Evolutionary conservation across 1,139 yeast species (phyloP).

Genomic region (Oligophagozyma castellii): DNA sequence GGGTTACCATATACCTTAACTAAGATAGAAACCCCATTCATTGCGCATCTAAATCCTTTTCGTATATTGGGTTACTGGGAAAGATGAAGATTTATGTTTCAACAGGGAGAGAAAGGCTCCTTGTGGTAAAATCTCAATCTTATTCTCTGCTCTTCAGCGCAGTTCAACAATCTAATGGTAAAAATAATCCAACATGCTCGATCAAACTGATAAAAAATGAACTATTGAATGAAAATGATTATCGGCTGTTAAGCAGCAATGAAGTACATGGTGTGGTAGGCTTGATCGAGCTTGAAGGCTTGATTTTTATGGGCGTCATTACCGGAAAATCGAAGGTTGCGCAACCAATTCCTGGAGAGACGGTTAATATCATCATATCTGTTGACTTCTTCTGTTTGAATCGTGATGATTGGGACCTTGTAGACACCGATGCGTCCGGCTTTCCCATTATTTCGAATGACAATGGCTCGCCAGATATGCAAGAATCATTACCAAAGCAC

Average conservation of each 20-base stretch:
- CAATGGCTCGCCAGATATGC: constrained; percentile 5
- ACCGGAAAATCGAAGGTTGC: constrained; percentile 71
- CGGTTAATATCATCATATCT: constrained; percentile 62
- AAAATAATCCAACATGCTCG: constrained; percentile 18
- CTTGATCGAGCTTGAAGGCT: constrained; percentile 51
- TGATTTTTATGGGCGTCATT: constrained; percentile 66
- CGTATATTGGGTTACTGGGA: too few relatives aligned
- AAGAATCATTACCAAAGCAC: constrained; percentile 35
- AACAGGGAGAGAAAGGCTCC: constrained; percentile 17
- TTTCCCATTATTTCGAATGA: constrained; percentile 29
- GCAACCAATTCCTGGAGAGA: constrained; percentile 63
- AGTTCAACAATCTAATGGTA: constrained; percentile 8
- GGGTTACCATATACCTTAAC: too few relatives aligned
- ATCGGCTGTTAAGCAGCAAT: constrained; percentile 35
- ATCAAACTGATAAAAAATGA: constrained; percentile 21
- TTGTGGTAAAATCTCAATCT: constrained; percentile 20
- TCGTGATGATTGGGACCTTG: constrained; percentile 65
- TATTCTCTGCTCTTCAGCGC: constrained; percentile 21
- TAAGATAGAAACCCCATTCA: too few relatives aligned
- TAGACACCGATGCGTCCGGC: constrained; percentile 53
- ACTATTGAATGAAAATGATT: constrained; percentile 20
- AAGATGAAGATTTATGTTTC: constrained; percentile 21
- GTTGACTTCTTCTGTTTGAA: constrained; percentile 79
- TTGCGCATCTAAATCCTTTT: too few relatives aligned
- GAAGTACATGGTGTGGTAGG: constrained; percentile 79